Base-by-base conservation (phyloP, 2,329 filamentous ascomycete species). In the Pezicula radicicola region DNA sequence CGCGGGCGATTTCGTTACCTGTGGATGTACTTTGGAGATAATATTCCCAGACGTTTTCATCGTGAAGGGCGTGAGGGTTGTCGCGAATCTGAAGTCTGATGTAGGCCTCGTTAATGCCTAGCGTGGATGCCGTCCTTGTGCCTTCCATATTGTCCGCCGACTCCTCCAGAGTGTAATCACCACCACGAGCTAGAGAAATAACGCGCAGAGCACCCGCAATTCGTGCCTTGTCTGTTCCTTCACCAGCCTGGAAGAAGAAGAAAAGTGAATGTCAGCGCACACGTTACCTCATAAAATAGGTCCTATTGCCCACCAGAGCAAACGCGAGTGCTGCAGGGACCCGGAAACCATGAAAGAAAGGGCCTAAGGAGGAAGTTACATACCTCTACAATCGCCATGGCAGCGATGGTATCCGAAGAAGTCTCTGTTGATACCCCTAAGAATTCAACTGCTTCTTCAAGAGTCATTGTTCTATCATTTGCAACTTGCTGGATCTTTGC, bases 371-470 rank as follows among this genome's bases (percentile, higher is more conserved):
- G 19, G 36, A n/a, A 13, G n/a, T 21, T 37, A 55, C 62, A 60
- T 59, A 68, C 65, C 49, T 63, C 51, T 25, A 60, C 62, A 25
- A 68, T 52, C 7, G 66, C 66, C 43, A 58, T 47, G 46, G 66
- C 65, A 44, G 63, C 63, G 49, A 68, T 64, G 40, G 54, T 63
- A 40, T 67, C 66, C 25, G 66, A 64, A 25, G 58, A 51, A 33
- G 61, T 62, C 44, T 67, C 60, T 12, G 52, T 47, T 4, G 58
- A 48, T 9, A 68, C 77, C 7, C 76, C 80, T 12, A 89, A 72
- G 70, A 79, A 88, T 12, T 77, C 70, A 30, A 87, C 72, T 1
- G 86, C 86, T 63, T 88, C 81, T 43, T 83, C 76, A 50, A 81
- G 78, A n/a, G 77, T 83, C 55, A 84, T 77, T 72, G 75, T 75